These are phyloP conservation scores for Gossypium anomalum DNA, from an alignment of 345 rosid species.

Conservation along the genomic window DNA sequence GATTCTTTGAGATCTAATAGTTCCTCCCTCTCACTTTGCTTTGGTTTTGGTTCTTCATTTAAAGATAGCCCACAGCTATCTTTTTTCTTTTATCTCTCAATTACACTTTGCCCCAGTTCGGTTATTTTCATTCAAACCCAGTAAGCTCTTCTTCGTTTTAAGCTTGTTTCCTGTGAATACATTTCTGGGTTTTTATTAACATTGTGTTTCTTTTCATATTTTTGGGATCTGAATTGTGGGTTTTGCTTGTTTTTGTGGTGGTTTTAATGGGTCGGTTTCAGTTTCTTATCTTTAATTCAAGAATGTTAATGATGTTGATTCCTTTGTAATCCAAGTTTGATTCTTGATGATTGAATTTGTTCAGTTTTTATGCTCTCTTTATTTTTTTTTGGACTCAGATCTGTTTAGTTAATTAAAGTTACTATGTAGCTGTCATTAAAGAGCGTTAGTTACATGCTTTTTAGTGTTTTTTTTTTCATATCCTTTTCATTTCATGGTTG, in stretches of 20 bases:
- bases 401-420: constrained; percentile 13
- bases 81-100: constrained; percentile 6
- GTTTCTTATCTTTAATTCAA: not conserved
- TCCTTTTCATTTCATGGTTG: constrained; percentile 16
- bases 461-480: not conserved
- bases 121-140: not conserved
- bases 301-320: not conserved
- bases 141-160: constrained; percentile 9
- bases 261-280: constrained; percentile 7
- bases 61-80: not conserved
- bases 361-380: not conserved
- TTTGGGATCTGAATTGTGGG: constrained; percentile 3
- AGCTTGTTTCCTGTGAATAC: not conserved
- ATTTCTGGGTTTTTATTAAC: not conserved
- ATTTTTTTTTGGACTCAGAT: not conserved
- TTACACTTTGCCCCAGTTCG: not conserved
- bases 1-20: constrained; percentile 12
- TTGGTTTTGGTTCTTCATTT: not conserved
- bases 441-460: not conserved
- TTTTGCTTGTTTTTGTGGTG: not conserved
- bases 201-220: not conserved
- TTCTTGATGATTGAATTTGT: constrained; percentile 6
- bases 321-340: constrained; percentile 6
- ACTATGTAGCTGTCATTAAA: not conserved
- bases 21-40: not conserved